A percentile compares a stretch with the other conserved stretches of the same genome.
Evolutionary conservation across 2,329 filamentous ascomycete genomes (phyloP).

Genomic region (Alternaria gansuensis): DNA sequence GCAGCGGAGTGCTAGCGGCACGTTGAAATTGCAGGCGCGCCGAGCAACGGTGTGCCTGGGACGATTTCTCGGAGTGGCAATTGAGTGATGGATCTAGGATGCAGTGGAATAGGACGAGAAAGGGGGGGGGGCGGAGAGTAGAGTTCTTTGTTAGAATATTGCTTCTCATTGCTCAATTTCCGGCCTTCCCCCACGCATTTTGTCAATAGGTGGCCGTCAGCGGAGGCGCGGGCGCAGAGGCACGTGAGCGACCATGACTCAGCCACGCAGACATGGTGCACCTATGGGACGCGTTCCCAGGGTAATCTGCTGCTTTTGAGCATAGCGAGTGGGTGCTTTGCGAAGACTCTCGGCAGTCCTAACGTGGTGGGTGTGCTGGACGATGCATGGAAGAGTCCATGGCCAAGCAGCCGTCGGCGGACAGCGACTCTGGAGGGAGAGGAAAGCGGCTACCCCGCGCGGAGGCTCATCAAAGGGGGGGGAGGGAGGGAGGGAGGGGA

Average conservation of each 20-base stretch:
- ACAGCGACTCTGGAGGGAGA: conserved; percentile 6
- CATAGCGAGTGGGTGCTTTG: conserved; percentile 24
- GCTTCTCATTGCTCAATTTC: conserved; percentile 2
- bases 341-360: conserved; percentile 11
- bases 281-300: conserved; percentile 28
- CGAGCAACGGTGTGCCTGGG: conserved; percentile 16
- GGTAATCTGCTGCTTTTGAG: conserved; percentile 26
- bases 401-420: conserved; percentile 3
- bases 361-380: conserved; percentile 6
- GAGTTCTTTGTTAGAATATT: conserved; percentile 13
- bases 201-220: conserved; percentile 20
- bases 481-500: too few relatives aligned
- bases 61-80: conserved; percentile 14
- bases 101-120: neutral
- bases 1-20: conserved; percentile 29
- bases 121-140: neutral
- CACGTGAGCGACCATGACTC: conserved; percentile 16
- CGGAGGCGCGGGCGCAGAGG: conserved; percentile 14
- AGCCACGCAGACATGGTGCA: conserved; percentile 2
- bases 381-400: conserved; percentile 1
- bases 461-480: neutral
- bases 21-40: conserved; percentile 22
- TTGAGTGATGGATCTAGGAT: conserved; percentile 5
- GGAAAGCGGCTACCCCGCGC: conserved; percentile 1
- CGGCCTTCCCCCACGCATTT: conserved; percentile 19